These are phyloP conservation scores for Pseudonitzschia delicatissima DNA, from an alignment of 108 stramenopile genomes.

Conservation along the genomic window DNA sequence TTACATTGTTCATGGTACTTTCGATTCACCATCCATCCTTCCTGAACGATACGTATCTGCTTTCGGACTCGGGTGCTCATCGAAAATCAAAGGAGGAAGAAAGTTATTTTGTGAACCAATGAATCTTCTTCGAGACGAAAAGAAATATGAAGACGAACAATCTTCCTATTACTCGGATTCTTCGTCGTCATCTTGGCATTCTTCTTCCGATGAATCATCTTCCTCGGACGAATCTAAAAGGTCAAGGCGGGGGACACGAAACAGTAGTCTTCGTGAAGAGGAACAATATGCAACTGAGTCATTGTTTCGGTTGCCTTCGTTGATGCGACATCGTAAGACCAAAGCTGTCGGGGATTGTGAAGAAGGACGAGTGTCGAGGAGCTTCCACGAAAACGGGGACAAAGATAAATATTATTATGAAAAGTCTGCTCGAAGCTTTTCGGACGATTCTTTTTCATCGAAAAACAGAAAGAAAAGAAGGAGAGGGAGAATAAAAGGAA, in stretches of 20 bases:
- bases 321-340: neutral
- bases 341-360: neutral
- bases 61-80: too few species aligned
- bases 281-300: neutral
- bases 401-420: neutral
- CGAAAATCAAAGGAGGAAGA: too few species aligned
- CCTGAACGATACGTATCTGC: too few species aligned
- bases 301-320: neutral
- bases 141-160: neutral
- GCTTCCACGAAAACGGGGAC: neutral
- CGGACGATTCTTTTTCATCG: neutral
- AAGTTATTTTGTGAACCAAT: too few species aligned
- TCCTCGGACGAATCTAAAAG: neutral
- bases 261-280: neutral
- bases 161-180: neutral
- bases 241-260: neutral
- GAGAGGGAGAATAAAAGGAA: neutral
- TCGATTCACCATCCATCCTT: too few species aligned
- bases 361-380: neutral
- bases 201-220: neutral
- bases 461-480: neutral
- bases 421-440: neutral
- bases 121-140: neutral
- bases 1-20: too few species aligned
- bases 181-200: neutral